Percentiles rank a stretch among this genome's conserved stretches.
Evolutionary conservation across 2,329 filamentous ascomycete genomes (phyloP).

Genomic region (Blastomyces parvus): DNA sequence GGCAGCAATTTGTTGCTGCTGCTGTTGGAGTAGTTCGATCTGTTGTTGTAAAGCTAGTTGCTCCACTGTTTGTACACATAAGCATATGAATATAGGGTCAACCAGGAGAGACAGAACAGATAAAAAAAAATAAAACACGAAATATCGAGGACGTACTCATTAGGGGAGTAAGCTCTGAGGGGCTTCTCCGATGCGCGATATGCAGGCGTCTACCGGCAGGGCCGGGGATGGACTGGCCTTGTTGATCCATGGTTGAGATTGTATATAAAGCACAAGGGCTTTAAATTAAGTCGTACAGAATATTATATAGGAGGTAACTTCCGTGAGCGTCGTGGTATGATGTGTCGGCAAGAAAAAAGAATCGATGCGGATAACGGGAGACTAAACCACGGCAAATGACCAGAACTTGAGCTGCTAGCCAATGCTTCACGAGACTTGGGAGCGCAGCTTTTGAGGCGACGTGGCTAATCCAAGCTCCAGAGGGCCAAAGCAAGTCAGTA

Average conservation of each 20-base stretch:
- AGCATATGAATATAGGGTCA: slow-evolving; percentile 1
- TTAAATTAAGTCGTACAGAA: slow-evolving; percentile 3
- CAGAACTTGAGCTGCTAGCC: not conserved
- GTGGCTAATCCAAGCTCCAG: slow-evolving; percentile 5
- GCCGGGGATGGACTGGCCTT: slow-evolving; percentile 47
- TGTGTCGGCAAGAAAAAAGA: slow-evolving; percentile 5
- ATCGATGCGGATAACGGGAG: slow-evolving; percentile 5
- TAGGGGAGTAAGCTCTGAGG: slow-evolving; percentile 83
- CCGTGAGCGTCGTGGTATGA: not conserved
- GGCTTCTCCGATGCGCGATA: slow-evolving; percentile 87
- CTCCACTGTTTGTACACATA: slow-evolving; percentile 57
- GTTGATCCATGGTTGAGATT: slow-evolving; percentile 3
- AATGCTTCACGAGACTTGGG: slow-evolving; percentile 3
- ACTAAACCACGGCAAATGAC: slow-evolving; percentile 6
- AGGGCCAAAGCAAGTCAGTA: not conserved
- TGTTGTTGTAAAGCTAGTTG: slow-evolving; percentile 91
- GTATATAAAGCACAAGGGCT: slow-evolving; percentile 6
- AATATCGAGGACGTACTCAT: slow-evolving; percentile 63
- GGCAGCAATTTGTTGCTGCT: slow-evolving; percentile 94
- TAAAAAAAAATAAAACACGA: slow-evolving; percentile 23
- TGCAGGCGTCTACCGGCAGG: slow-evolving; percentile 75
- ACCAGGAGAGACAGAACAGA: not conserved
- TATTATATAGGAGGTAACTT: not conserved
- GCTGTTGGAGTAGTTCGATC: slow-evolving; percentile 88
- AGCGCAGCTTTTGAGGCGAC: slow-evolving; percentile 3